phyloP scores from a whole-genome alignment of 140 eudicot genomes.

The Bidens hawaiensis region DNA sequence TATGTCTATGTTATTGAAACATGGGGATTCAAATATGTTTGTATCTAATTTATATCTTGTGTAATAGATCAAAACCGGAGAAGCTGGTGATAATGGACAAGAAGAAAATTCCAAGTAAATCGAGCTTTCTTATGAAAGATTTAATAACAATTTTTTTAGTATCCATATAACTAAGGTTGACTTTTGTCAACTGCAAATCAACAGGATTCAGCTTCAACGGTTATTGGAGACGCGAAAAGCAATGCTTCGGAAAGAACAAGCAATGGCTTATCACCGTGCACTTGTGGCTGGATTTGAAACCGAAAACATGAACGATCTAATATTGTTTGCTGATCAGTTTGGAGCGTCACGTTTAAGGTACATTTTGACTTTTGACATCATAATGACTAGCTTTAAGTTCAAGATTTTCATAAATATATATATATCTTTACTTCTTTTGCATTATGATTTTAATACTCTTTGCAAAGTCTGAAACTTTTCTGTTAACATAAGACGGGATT shows the following conservation, averaged over 20 bases:
- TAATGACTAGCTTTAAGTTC: not conserved
- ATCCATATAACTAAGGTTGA: conserved; percentile 21
- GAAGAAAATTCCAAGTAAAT: conserved; percentile 85
- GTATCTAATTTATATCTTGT: conserved; percentile 18
- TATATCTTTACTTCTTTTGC: not conserved
- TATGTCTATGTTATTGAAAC: not conserved
- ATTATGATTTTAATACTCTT: not conserved
- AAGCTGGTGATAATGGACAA: conserved; percentile 39
- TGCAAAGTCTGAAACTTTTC: not conserved
- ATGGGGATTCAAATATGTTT: not conserved
- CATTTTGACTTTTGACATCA: conserved; percentile 4
- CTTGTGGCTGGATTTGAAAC: conserved; percentile 93
- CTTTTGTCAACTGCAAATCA: conserved; percentile 22
- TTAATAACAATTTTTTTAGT: conserved; percentile 4
- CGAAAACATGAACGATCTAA: conserved; percentile 65
- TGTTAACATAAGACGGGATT: not conserved
- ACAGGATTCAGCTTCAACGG: conserved; percentile 86
- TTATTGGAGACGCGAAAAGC: conserved; percentile 86
- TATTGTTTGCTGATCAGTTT: conserved; percentile 69
- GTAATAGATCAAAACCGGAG: conserved; percentile 49
- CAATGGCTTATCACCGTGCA: conserved; percentile 99
- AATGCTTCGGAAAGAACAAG: conserved; percentile 92
- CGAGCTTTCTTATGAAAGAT: conserved; percentile 12
- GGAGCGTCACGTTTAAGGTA: conserved; percentile 96
- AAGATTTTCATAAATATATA: not conserved